Conservation (phyloP, 441 rosid genomes). For the Mallotus repandus region DNA sequence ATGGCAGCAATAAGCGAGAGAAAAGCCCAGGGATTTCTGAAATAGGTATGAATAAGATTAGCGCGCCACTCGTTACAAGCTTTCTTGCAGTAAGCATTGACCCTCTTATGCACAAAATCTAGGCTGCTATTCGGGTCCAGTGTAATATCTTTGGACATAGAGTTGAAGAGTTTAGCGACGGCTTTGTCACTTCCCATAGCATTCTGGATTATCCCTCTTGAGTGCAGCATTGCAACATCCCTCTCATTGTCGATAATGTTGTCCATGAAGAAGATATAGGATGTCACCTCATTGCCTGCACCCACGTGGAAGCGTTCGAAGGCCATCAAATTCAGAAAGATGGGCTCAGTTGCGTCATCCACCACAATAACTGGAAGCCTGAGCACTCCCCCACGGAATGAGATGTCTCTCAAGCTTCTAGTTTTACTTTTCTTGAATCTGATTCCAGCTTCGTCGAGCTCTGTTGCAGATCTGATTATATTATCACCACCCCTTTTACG, state of each 20-base stretch:
- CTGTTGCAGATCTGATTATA: conserved; percentile 20
- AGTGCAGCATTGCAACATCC: background rate
- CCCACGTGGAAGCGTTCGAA: conserved; percentile 8
- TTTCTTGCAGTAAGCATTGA: background rate
- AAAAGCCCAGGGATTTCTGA: conserved; percentile 6
- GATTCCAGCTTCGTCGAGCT: conserved; percentile 8
- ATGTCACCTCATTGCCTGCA: conserved; percentile 2
- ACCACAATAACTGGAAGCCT: conserved; percentile 2
- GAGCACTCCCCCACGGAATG: conserved; percentile 3
- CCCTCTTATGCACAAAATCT: background rate
- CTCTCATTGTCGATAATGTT: conserved; percentile 1
- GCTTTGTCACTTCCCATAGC: conserved; percentile 6
- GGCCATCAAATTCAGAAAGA: conserved; percentile 3
- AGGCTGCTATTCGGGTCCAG: background rate
- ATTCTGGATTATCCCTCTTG: background rate
- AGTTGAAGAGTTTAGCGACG: conserved; percentile 2
- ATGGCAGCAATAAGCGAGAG: background rate
- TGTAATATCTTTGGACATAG: background rate
- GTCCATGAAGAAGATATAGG: conserved; percentile 6
- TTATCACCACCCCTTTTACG: conserved; percentile 5
- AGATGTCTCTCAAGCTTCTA: background rate
- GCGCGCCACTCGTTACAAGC: conserved; percentile 3
- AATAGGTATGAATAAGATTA: background rate
- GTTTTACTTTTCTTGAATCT: background rate
- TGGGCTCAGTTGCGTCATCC: conserved; percentile 3